Evolutionary conservation across 805 yeast species (phyloP).

Genomic region (Brettanomyces naardenensis): DNA sequence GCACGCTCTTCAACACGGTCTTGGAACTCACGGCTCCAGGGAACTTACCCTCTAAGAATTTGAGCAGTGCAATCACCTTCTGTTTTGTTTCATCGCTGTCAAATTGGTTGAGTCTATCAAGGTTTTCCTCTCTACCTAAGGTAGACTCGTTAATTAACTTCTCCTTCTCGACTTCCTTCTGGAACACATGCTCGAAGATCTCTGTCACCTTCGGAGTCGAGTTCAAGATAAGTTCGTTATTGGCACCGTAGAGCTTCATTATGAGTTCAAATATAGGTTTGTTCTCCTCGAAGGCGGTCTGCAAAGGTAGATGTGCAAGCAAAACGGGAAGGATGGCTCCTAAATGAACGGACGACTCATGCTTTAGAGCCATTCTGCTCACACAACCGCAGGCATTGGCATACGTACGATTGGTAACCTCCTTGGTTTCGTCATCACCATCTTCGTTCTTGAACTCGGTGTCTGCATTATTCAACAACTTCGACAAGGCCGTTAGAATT

Average conservation of each 20-base stretch:
- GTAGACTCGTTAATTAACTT: slow-evolving; percentile 67
- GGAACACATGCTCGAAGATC: slow-evolving; percentile 61
- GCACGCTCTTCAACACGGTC: slow-evolving; percentile 34
- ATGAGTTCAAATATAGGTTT: slow-evolving; percentile 80
- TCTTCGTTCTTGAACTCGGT: slow-evolving; percentile 55
- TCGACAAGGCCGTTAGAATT: slow-evolving; percentile 59
- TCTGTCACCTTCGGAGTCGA: slow-evolving; percentile 58
- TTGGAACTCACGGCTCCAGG: slow-evolving; percentile 54
- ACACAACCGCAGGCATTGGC: slow-evolving; percentile 98
- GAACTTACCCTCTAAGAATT: slow-evolving; percentile 58
- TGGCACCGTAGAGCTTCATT: slow-evolving; percentile 52
- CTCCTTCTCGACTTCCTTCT: slow-evolving; percentile 67
- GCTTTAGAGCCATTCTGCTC: slow-evolving; percentile 77
- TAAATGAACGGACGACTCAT: slow-evolving; percentile 66
- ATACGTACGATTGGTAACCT: slow-evolving; percentile 70
- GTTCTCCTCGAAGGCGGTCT: slow-evolving; percentile 87
- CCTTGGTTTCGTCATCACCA: slow-evolving; percentile 72
- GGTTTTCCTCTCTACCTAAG: slow-evolving; percentile 77
- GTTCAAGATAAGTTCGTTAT: slow-evolving; percentile 44
- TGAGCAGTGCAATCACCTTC: slow-evolving; percentile 63
- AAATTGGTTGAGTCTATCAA: slow-evolving; percentile 74
- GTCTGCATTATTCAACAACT: slow-evolving; percentile 71
- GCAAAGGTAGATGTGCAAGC: slow-evolving; percentile 73
- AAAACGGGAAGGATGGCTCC: slow-evolving; percentile 69
- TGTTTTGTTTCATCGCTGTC: slow-evolving; percentile 56